Conservation (phyloP, 169 alveolate species). For the Cryptosporidium baileyi region DNA sequence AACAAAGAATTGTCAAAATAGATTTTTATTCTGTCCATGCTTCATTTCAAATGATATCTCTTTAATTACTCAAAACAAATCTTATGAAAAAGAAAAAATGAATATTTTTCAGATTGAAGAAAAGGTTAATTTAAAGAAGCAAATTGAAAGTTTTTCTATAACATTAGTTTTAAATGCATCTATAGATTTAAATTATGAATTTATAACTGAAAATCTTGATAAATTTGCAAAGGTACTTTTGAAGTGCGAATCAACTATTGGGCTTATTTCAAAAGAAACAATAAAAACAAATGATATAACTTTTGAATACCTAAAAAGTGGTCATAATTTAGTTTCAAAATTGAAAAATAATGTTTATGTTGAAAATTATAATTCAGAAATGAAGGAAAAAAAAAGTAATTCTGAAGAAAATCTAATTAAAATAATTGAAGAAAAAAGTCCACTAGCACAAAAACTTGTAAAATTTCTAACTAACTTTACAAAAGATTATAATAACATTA, state of each 20-base stretch:
- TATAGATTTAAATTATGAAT: not conserved
- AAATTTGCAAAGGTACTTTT: not conserved
- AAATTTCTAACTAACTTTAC: not conserved
- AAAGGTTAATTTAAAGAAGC: not conserved
- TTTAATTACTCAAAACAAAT: not conserved
- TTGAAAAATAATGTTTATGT: not conserved
- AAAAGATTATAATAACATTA: not conserved
- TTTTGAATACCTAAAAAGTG: not conserved
- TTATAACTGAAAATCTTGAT: constrained; percentile 1
- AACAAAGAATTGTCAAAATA: constrained; percentile 4
- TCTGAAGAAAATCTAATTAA: not conserved
- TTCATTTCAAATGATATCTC: not conserved
- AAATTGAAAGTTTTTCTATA: constrained; percentile 48
- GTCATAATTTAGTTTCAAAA: not conserved
- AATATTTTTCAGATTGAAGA: not conserved
- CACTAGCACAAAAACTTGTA: not conserved
- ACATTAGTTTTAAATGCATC: constrained; percentile 49
- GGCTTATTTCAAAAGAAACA: constrained; percentile 17
- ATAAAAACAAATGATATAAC: not conserved
- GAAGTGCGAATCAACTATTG: constrained; percentile 10
- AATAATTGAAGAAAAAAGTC: constrained; percentile 1
- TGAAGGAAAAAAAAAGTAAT: not conserved
- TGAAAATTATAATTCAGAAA: not conserved
- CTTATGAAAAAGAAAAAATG: not conserved
- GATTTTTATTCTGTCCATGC: constrained; percentile 39